These are phyloP conservation scores for Neurospora sublineolata DNA, from an alignment of 495 filamentous ascomycete species.

Conservation along the genomic window DNA sequence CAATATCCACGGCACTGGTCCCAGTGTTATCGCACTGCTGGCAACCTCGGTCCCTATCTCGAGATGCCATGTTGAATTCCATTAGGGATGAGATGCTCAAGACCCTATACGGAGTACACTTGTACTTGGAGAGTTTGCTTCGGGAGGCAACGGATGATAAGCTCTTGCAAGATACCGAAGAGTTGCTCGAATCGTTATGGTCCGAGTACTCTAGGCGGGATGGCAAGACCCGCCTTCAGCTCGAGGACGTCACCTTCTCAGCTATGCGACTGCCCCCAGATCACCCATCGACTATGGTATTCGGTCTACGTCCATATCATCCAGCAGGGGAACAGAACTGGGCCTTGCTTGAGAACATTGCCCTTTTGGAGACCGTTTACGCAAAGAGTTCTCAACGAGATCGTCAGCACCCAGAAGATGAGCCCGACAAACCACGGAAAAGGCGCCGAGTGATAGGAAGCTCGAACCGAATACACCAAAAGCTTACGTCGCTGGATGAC, in stretches of 20 bases:
- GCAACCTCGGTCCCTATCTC: slow-evolving; percentile 51
- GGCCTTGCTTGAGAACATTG: slow-evolving; percentile 40
- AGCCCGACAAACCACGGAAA: slow-evolving; percentile 45
- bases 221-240: slow-evolving; percentile 60
- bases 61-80: slow-evolving; percentile 57
- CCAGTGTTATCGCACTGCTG: slow-evolving; percentile 65
- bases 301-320: slow-evolving; percentile 38
- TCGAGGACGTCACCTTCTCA: slow-evolving; percentile 59
- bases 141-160: slow-evolving; percentile 16
- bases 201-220: slow-evolving; percentile 61
- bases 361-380: slow-evolving; percentile 35
- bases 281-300: slow-evolving; percentile 26
- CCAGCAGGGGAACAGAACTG: slow-evolving; percentile 40
- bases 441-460: slow-evolving; percentile 46
- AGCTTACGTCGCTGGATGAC: slow-evolving; percentile 43
- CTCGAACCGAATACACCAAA: slow-evolving; percentile 51
- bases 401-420: slow-evolving; percentile 12
- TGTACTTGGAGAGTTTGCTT: slow-evolving; percentile 41
- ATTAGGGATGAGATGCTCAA: slow-evolving; percentile 51
- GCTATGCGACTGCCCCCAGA: slow-evolving; percentile 23
- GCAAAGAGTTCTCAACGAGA: slow-evolving; percentile 20
- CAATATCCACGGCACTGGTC: slow-evolving; percentile 46
- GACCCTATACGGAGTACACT: slow-evolving; percentile 54
- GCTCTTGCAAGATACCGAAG: slow-evolving; percentile 31
- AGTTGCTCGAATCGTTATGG: slow-evolving; percentile 50